These are phyloP conservation scores for Teratosphaeria zuluensis DNA, from an alignment of 2,329 filamentous ascomycete genomes.

Conservation along the genomic window DNA sequence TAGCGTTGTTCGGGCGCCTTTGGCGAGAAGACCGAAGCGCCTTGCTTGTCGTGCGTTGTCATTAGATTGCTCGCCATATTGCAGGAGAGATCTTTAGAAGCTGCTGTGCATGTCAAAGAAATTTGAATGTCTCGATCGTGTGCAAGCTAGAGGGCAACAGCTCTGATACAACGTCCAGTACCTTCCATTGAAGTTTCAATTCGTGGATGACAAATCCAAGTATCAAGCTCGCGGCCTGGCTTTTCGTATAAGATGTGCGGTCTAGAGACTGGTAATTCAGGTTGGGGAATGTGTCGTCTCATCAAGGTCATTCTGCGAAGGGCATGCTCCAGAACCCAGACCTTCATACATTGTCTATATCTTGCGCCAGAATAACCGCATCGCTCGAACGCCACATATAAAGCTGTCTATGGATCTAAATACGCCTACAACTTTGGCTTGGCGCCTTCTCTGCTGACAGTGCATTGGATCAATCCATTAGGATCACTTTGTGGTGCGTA, in stretches of 20 bases:
- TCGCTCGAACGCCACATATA: not conserved
- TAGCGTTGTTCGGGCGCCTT: constrained; percentile 3
- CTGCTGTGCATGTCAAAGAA: not conserved
- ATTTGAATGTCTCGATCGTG: not conserved
- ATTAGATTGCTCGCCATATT: constrained; percentile 6
- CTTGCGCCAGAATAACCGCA: not conserved
- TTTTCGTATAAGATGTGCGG: no score
- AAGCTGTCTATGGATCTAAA: not conserved
- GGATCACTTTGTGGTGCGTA: constrained; percentile 88
- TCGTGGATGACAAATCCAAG: no score
- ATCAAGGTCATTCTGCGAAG: no score
- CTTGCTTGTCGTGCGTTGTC: constrained; percentile 11
- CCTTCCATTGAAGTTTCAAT: not conserved
- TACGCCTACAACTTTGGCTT: constrained; percentile 14
- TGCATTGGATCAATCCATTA: constrained; percentile 92
- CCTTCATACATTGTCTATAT: no score
- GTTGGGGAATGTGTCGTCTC: no score
- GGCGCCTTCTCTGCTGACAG: constrained; percentile 54
- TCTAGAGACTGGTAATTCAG: no score
- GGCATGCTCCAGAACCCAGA: no score
- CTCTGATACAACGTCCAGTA: not conserved
- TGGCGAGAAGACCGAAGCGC: constrained; percentile 10
- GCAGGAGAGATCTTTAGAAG: not conserved
- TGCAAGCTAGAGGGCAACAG: not conserved
- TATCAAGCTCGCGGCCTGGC: no score